Percentiles rank a stretch among this genome's conserved stretches.
phyloP scores from a whole-genome alignment of 805 yeast genomes.

The Kuraishia molischiana region DNA sequence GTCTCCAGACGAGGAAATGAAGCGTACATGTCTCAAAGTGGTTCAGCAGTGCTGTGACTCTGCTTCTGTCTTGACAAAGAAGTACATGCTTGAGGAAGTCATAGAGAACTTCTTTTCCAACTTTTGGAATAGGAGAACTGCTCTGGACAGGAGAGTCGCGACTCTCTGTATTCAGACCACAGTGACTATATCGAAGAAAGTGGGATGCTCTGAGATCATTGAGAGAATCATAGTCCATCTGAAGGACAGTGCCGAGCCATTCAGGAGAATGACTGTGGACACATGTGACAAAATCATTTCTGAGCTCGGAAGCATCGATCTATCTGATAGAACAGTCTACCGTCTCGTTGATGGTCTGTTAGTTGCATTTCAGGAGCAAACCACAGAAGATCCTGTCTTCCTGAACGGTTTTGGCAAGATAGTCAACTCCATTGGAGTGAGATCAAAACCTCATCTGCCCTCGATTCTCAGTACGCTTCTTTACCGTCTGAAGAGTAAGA shows the following conservation, averaged over 20 bases:
- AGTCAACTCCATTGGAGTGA: slow-evolving; percentile 46
- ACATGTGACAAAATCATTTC: slow-evolving; percentile 49
- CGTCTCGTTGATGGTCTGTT: slow-evolving; percentile 72
- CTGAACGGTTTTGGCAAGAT: slow-evolving; percentile 58
- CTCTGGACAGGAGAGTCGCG: slow-evolving; percentile 51
- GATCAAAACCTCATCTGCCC: slow-evolving; percentile 64
- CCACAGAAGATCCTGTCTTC: slow-evolving; percentile 41
- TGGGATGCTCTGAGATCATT: slow-evolving; percentile 54
- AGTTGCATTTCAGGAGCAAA: slow-evolving; percentile 75
- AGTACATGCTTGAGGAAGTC: slow-evolving; percentile 40
- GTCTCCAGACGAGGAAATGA: slow-evolving; percentile 86
- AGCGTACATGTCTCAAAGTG: slow-evolving; percentile 57
- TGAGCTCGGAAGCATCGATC: slow-evolving; percentile 43
- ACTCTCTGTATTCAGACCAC: slow-evolving; percentile 67
- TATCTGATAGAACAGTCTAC: slow-evolving; percentile 50
- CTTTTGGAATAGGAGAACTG: slow-evolving; percentile 80
- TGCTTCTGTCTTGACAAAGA: slow-evolving; percentile 38
- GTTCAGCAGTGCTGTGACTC: slow-evolving; percentile 57
- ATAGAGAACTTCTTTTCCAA: slow-evolving; percentile 51
- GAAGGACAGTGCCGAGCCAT: slow-evolving; percentile 77
- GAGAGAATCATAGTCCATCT: slow-evolving; percentile 47
- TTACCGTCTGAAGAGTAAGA: slow-evolving; percentile 62
- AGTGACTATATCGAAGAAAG: slow-evolving; percentile 49
- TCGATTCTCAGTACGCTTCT: slow-evolving; percentile 65
- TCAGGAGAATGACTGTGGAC: slow-evolving; percentile 70